Percentiles rank a stretch among this genome's conserved stretches.
Conservation (phyloP, 257 asterid species). For the Coffea canephora region DNA sequence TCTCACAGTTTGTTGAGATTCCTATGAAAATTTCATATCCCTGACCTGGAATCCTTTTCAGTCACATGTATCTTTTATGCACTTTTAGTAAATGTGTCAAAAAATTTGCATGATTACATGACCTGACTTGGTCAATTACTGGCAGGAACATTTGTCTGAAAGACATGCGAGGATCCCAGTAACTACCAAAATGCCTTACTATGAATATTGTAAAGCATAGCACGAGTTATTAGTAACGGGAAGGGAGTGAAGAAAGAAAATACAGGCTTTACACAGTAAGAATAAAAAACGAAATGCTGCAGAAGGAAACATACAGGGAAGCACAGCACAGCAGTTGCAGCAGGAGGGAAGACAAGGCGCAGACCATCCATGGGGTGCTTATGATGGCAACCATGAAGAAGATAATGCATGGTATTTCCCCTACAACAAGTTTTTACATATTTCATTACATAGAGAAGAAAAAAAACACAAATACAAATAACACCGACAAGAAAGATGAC, state of each 20-base stretch:
- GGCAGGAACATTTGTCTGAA: neutral
- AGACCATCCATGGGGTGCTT: constrained; percentile 55
- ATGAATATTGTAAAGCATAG: neutral
- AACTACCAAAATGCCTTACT: neutral
- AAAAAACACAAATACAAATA: neutral
- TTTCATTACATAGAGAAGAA: neutral
- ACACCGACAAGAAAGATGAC: neutral
- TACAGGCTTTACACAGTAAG: neutral
- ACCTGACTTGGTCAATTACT: neutral
- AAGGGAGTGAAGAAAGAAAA: neutral
- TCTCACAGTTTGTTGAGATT: neutral
- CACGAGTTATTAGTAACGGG: neutral
- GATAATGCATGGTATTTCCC: constrained; percentile 47
- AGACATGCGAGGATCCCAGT: neutral
- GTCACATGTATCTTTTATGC: neutral
- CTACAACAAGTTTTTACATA: constrained; percentile 13
- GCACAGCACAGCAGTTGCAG: constrained; percentile 43
- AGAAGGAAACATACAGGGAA: constrained; percentile 33
- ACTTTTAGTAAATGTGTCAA: neutral
- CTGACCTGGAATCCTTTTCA: neutral
- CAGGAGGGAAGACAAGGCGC: constrained; percentile 49
- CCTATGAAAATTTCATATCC: neutral
- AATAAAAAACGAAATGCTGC: neutral
- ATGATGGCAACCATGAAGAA: constrained; percentile 52
- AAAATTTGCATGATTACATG: neutral